A percentile compares a stretch with the other conserved stretches of the same genome.
These are phyloP conservation scores for Nematocida parisii DNA, from an alignment of 371 early-diverging fungal genomes.

Conservation along the genomic window DNA sequence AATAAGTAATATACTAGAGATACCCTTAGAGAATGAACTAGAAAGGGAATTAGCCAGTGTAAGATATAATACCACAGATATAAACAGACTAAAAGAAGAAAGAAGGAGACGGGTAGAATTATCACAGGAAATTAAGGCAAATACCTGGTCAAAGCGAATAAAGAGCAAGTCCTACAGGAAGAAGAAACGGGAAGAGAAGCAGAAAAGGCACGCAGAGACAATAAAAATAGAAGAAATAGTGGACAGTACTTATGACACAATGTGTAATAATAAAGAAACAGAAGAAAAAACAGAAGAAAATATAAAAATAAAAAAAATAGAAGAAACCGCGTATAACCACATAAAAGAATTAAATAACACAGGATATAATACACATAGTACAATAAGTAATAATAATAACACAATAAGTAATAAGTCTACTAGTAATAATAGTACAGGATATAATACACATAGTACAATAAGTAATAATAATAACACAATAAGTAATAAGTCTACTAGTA, in stretches of 20 bases:
- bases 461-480: too few relatives aligned
- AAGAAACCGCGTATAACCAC: conserved; percentile 25
- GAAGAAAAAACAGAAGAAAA: not conserved
- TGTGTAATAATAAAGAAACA: not conserved
- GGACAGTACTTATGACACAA: not conserved
- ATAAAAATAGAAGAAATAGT: conserved; percentile 16
- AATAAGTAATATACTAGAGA: not conserved
- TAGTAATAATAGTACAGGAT: too few relatives aligned
- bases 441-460: too few relatives aligned
- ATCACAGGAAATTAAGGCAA: conserved; percentile 62
- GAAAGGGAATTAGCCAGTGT: conserved; percentile 55
- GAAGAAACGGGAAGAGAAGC: conserved; percentile 46
- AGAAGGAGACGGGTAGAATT: conserved; percentile 48
- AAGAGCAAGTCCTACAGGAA: conserved; percentile 68
- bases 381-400: too few relatives aligned
- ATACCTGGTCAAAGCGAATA: conserved; percentile 66
- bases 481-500: too few relatives aligned
- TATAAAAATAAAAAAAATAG: not conserved
- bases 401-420: too few relatives aligned
- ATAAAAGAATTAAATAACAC: not conserved
- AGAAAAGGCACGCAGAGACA: conserved; percentile 14
- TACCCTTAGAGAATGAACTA: conserved; percentile 50
- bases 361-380: not conserved
- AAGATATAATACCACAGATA: conserved; percentile 26
- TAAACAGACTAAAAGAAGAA: conserved; percentile 42